phyloP scores from a whole-genome alignment of 441 rosid genomes.

The Adansonia madagascariensis region DNA sequence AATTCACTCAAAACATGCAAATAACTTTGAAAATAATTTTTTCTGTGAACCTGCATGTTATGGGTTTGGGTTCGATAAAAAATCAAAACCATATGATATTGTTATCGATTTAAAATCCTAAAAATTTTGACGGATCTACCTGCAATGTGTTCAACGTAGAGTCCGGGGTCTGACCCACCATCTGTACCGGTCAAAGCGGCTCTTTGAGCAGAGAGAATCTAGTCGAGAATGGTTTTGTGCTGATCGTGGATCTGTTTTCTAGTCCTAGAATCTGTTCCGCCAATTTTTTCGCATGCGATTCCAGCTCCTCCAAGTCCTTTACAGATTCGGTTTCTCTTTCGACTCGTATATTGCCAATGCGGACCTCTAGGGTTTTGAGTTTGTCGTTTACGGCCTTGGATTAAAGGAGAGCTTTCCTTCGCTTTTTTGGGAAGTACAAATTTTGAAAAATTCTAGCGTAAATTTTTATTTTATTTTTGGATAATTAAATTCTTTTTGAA shows the following conservation, averaged over 20 bases:
- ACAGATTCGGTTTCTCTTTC: slow-evolving; percentile 34
- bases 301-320: slow-evolving; percentile 51
- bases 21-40: too few species aligned
- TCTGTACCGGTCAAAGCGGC: slow-evolving; percentile 31
- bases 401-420: slow-evolving; percentile 14
- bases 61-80: too few species aligned
- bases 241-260: slow-evolving; percentile 48
- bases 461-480: neutral
- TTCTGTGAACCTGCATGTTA: too few species aligned
- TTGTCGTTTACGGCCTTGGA: slow-evolving; percentile 43
- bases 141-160: slow-evolving; percentile 29
- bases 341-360: slow-evolving; percentile 23
- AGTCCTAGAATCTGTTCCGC: slow-evolving; percentile 46
- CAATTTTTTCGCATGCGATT: slow-evolving; percentile 53
- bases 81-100: too few species aligned
- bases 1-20: too few species aligned
- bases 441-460: slow-evolving; percentile 29
- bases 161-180: slow-evolving; percentile 35
- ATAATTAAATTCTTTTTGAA: neutral
- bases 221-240: slow-evolving; percentile 43
- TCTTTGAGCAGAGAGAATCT: slow-evolving; percentile 44
- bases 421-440: slow-evolving; percentile 21
- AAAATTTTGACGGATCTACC: slow-evolving; percentile 44
- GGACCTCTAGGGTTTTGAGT: slow-evolving; percentile 30
- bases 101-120: too few species aligned